Percentiles rank a stretch among this genome's conserved stretches.
These are phyloP conservation scores for Nelumbo lutea DNA, from an alignment of 164 flowering plant genomes.

Conservation along the genomic window DNA sequence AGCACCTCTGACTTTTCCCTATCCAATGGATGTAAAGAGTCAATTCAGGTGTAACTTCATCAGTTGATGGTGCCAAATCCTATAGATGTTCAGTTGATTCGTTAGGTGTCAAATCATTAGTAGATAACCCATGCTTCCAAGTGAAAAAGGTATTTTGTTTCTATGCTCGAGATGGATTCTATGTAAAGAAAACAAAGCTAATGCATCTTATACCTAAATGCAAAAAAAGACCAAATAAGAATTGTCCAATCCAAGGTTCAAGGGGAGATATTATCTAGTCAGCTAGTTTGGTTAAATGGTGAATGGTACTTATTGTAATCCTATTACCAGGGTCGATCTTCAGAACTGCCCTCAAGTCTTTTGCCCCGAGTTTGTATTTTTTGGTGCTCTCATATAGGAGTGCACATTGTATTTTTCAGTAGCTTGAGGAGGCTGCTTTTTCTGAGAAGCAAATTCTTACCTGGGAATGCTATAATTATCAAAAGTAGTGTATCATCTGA, in stretches of 20 bases:
- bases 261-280: conserved; percentile 27
- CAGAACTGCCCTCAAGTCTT: conserved; percentile 84
- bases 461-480: conserved; percentile 44
- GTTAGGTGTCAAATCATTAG: background rate
- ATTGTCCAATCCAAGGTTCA: conserved; percentile 1
- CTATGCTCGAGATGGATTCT: too few relatives aligned
- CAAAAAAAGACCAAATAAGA: too few relatives aligned
- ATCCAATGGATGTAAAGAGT: too few relatives aligned
- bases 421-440: conserved; percentile 32
- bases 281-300: conserved; percentile 76
- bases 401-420: conserved; percentile 72
- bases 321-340: conserved; percentile 88
- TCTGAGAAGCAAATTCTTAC: conserved; percentile 22
- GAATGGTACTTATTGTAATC: conserved; percentile 89
- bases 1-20: too few relatives aligned
- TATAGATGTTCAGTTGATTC: too few relatives aligned
- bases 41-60: too few relatives aligned
- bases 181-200: too few relatives aligned
- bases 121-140: conserved; percentile 4
- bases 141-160: conserved; percentile 6
- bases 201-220: conserved; percentile 8
- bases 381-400: conserved; percentile 94
- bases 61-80: too few relatives aligned
- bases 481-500: background rate
- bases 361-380: conserved; percentile 95